Percentiles rank a stretch among this genome's conserved stretches.
Evolutionary conservation across 1,284 basidiomycete species (phyloP).

Genomic region (Cryptococcus amylolentus): DNA sequence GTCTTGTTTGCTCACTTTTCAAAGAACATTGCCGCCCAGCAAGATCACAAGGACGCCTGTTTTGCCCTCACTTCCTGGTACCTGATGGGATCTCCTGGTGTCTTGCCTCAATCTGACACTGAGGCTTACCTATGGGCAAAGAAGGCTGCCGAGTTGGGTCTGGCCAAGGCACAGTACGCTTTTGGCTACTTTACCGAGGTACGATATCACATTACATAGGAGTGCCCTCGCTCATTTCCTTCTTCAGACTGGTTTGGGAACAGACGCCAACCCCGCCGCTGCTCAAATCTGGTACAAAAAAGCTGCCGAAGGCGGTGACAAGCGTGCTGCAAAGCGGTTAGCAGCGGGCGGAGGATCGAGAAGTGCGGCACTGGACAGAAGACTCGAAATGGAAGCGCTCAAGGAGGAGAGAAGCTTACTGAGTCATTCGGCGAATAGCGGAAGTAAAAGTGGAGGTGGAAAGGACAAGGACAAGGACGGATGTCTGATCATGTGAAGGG

Average conservation of each 20-base stretch:
- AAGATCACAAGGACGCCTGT: slow-evolving; percentile 93
- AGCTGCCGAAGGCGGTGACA: slow-evolving; percentile 91
- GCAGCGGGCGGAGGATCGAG: slow-evolving; percentile 34
- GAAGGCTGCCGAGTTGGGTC: slow-evolving; percentile 85
- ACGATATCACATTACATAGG: slow-evolving; percentile 14
- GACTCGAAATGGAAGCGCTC: slow-evolving; percentile 43
- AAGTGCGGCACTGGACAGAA: slow-evolving; percentile 37
- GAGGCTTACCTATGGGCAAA: slow-evolving; percentile 97
- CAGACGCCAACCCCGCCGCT: slow-evolving; percentile 62
- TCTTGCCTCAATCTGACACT: slow-evolving; percentile 92
- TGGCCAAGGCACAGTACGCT: slow-evolving; percentile 94
- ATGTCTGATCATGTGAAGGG: slow-evolving; percentile 72
- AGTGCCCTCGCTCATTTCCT: background rate
- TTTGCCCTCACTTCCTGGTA: slow-evolving; percentile 99
- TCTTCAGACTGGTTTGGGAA: slow-evolving; percentile 72
- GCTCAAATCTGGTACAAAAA: slow-evolving; percentile 80
- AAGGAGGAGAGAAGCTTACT: slow-evolving; percentile 28
- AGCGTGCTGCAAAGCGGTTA: slow-evolving; percentile 82
- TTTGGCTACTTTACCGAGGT: slow-evolving; percentile 93
- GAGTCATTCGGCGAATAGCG: background rate
- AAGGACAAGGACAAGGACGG: slow-evolving; percentile 57
- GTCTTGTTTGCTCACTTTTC: background rate
- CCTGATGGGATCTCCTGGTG: slow-evolving; percentile 94
- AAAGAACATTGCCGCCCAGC: slow-evolving; percentile 95
- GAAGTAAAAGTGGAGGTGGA: background rate